Evolutionary conservation across 2,329 filamentous ascomycete species (phyloP).

Genomic region (Graphilbum sp.): DNA sequence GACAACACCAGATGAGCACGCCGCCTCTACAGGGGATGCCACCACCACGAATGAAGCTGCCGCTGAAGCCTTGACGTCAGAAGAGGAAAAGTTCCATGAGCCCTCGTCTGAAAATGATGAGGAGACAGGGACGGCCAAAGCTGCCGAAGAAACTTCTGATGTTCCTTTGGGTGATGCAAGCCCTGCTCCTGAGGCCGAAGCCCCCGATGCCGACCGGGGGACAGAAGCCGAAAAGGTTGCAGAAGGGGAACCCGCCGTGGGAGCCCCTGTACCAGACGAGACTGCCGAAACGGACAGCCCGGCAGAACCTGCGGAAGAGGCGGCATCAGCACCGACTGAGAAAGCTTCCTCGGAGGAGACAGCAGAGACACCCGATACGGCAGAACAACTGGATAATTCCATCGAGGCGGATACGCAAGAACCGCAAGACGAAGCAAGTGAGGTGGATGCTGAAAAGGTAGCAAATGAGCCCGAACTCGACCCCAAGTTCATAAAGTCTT

Average conservation of each 20-base stretch:
- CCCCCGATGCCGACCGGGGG: background rate
- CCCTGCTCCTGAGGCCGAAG: background rate
- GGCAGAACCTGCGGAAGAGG: background rate
- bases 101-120: no score
- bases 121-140: no score
- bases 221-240: background rate
- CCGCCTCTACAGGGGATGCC: background rate
- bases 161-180: background rate
- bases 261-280: background rate
- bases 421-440: no score
- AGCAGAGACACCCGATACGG: no score
- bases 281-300: background rate
- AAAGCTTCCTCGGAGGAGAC: background rate
- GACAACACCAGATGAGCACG: no score
- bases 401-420: no score
- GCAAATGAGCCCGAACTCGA: no score
- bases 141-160: background rate
- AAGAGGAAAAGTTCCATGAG: background rate
- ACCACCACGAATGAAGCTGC: background rate
- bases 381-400: no score
- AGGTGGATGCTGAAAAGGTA: no score
- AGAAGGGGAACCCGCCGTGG: background rate
- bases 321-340: background rate
- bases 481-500: no score
- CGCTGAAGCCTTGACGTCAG: background rate